These are phyloP conservation scores for Colletotrichum caudatum DNA, from an alignment of 2,329 filamentous ascomycete species.

Conservation along the genomic window DNA sequence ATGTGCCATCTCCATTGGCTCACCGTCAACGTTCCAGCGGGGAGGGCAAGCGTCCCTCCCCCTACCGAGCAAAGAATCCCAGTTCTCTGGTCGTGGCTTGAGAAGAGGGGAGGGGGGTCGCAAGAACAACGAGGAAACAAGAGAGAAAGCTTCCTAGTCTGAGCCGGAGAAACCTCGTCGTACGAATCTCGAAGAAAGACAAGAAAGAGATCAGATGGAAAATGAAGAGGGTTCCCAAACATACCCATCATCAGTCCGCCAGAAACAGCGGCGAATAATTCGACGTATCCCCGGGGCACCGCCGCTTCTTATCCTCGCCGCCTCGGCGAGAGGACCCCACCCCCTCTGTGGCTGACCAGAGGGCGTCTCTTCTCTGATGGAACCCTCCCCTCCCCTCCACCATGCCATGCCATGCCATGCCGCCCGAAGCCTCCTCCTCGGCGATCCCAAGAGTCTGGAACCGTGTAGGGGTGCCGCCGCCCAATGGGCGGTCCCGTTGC, in stretches of 20 bases:
- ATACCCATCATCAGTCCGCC: background rate
- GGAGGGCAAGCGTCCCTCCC: conserved; percentile 24
- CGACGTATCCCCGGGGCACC: background rate
- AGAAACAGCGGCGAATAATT: background rate
- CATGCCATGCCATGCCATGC: conserved; percentile 4
- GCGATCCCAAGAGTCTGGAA: conserved; percentile 43
- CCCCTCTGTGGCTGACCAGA: conserved; percentile 23
- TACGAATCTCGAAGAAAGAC: too few species aligned
- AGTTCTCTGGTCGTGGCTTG: conserved; percentile 28
- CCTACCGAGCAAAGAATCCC: conserved; percentile 12
- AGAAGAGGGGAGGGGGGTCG: conserved; percentile 8
- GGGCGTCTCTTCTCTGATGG: conserved; percentile 24
- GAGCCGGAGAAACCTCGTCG: background rate
- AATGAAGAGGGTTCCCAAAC: background rate
- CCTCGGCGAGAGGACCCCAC: conserved; percentile 5
- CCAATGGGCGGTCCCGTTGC: conserved; percentile 32
- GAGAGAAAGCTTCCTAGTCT: background rate
- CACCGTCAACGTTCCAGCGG: conserved; percentile 34
- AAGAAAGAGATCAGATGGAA: background rate
- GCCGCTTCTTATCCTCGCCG: conserved; percentile 34
- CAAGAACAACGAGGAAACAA: background rate
- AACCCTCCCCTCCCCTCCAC: conserved; percentile 28
- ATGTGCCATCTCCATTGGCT: conserved; percentile 36
- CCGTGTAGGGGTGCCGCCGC: conserved; percentile 12
- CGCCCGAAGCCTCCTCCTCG: conserved; percentile 30